Percentiles rank a stretch among this genome's conserved stretches.
Conservation (phyloP, 768 basidiomycete genomes). For the Lepiota venenata region DNA sequence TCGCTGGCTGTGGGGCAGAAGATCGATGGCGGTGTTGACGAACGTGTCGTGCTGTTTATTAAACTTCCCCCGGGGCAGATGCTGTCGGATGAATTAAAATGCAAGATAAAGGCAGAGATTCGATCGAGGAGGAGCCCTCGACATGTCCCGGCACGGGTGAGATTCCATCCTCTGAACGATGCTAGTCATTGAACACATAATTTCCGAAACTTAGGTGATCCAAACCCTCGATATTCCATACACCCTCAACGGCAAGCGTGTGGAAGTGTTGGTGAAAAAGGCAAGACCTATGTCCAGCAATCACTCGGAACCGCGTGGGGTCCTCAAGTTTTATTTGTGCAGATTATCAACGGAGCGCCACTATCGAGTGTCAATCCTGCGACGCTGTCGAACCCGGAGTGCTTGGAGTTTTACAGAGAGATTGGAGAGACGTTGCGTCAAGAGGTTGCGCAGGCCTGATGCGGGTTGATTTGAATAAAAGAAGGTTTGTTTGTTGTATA, state of each 20-base stretch:
- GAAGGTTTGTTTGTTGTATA: background rate
- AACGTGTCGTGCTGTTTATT: slow-evolving; percentile 74
- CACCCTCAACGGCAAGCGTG: slow-evolving; percentile 78
- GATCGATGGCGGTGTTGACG: slow-evolving; percentile 61
- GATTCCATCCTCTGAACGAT: slow-evolving; percentile 18
- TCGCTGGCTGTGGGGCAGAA: slow-evolving; percentile 71
- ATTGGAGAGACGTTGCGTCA: slow-evolving; percentile 46
- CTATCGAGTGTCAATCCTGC: slow-evolving; percentile 64
- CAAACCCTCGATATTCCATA: slow-evolving; percentile 72
- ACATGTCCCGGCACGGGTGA: slow-evolving; percentile 72
- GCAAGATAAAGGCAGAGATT: slow-evolving; percentile 58
- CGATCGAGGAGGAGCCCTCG: slow-evolving; percentile 62
- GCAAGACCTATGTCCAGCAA: slow-evolving; percentile 27
- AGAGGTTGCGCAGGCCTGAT: slow-evolving; percentile 32
- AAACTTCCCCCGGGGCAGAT: slow-evolving; percentile 50
- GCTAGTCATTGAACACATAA: slow-evolving; percentile 5
- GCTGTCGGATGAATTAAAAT: slow-evolving; percentile 49
- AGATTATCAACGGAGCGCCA: slow-evolving; percentile 82
- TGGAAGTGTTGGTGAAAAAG: slow-evolving; percentile 79
- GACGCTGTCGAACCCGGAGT: slow-evolving; percentile 72
- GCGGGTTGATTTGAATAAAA: background rate
- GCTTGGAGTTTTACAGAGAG: slow-evolving; percentile 57
- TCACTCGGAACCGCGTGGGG: slow-evolving; percentile 14
- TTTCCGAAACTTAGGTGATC: slow-evolving; percentile 46
- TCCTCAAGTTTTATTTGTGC: slow-evolving; percentile 13